Base-by-base conservation (phyloP, 805 yeast genomes). In the Saccharomycopsis sp. region DNA sequence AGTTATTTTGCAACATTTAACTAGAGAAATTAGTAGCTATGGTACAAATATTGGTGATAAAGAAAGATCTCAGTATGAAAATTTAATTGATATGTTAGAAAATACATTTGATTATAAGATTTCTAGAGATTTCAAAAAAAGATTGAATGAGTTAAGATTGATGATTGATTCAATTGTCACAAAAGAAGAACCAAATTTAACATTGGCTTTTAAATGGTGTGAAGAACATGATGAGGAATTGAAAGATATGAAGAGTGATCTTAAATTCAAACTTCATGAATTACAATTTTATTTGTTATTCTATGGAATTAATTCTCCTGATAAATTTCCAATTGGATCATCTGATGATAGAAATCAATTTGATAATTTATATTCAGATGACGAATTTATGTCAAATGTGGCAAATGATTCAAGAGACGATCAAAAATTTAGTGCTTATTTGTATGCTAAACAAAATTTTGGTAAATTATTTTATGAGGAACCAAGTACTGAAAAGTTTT, bases 191-290 rank as follows among this genome's bases (percentile, higher is more conserved):
- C 48, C 48, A 2, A 50, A 58, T 37, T 44, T 60, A 23, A 40
- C 32, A 6, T 51, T 54, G 3, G 63, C 62, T 3, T 56, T 61
- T 34, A 49, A 48, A 10, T 61, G 65, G 65, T 58, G 62, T 13
- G 40, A 35, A 12, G 33, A 34, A 12, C 46, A 59, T 34, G 47
- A 51, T 2, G 39, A 31, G 2, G 39, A 49, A 12, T 43, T 61
- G 19, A 41, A 45, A 18, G 35, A 38, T 10, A 49, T 57, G 9
- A 60, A 58, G 1, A 57, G 60, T 1, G 63, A 61, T 40, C 37
- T 61, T 13, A 61, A 57, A 36, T 61, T 59, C 44, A 53, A 53
- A 36, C 40, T 61, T 32, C 62, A 58, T 41, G 55, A 52, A 39
- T 45, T 57, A 36, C 59, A 58, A 29, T 61, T 57, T 36, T 45